These are phyloP conservation scores for Ganoderma leucocontextum DNA, from an alignment of 1,284 basidiomycete species.

Conservation along the genomic window DNA sequence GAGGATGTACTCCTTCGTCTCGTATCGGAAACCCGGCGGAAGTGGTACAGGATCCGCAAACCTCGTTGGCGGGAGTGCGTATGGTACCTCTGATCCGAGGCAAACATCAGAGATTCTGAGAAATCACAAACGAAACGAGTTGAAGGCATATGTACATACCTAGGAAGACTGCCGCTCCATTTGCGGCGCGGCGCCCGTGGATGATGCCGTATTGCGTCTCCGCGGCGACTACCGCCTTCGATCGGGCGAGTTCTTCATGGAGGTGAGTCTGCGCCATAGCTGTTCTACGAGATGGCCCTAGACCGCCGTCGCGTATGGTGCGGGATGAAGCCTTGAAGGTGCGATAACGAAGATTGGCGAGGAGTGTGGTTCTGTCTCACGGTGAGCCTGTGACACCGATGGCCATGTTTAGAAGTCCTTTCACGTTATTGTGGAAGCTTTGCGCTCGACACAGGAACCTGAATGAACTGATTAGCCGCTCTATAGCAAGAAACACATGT, in stretches of 20 bases:
- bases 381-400: neutral
- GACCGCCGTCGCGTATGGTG: neutral
- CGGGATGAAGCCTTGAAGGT: neutral
- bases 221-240: constrained; percentile 52
- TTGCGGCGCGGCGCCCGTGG: constrained; percentile 63
- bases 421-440: neutral
- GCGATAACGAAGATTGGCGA: neutral
- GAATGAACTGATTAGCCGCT: neutral
- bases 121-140: too few relatives aligned
- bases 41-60: constrained; percentile 71
- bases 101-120: neutral
- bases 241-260: constrained; percentile 44
- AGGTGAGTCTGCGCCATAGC: constrained; percentile 36
- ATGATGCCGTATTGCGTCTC: constrained; percentile 63
- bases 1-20: constrained; percentile 63
- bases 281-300: neutral
- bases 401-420: neutral
- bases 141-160: constrained; percentile 48
- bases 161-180: constrained; percentile 68
- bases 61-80: constrained; percentile 67
- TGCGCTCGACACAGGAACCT: neutral
- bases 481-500: neutral
- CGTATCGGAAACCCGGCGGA: constrained; percentile 61
- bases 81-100: constrained; percentile 67
- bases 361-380: neutral